Percentiles rank a stretch among this genome's conserved stretches.
These are phyloP conservation scores for Fusarium citri DNA, from an alignment of 2,329 filamentous ascomycete species.

Conservation along the genomic window DNA sequence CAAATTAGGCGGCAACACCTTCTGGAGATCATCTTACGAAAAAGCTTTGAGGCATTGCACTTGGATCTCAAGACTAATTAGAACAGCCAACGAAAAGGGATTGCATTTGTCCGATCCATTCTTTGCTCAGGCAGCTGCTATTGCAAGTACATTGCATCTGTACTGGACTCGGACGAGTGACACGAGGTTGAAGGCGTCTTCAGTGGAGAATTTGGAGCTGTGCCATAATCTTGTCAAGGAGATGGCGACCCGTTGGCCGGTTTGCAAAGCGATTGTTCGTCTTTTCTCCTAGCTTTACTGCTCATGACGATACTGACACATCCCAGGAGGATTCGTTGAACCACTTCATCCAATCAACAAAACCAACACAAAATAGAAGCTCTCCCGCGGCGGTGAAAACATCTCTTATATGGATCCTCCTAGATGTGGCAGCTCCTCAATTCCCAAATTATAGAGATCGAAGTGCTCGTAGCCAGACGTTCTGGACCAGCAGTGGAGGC, in stretches of 20 bases:
- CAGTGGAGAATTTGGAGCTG: constrained; percentile 7
- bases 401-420: constrained; percentile 21
- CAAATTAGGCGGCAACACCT: constrained; percentile 11
- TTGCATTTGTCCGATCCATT: constrained; percentile 23
- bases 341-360: constrained; percentile 15
- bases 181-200: not conserved
- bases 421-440: constrained; percentile 28
- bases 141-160: constrained; percentile 13
- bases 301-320: accelerated
- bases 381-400: constrained; percentile 2
- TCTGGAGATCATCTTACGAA: constrained; percentile 27
- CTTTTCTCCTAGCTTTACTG: accelerated
- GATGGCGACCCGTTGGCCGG: constrained; percentile 26
- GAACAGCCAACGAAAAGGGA: constrained; percentile 12
- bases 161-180: constrained; percentile 24
- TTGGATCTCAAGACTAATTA: constrained; percentile 30
- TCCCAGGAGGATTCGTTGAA: not conserved
- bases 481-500: not conserved
- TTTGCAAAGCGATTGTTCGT: constrained; percentile 24
- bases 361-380: not conserved
- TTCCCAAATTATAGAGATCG: constrained; percentile 22
- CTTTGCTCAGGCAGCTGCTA: constrained; percentile 28
- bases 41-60: constrained; percentile 29
- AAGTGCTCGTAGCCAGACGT: not conserved
- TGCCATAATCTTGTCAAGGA: constrained; percentile 21